Base-by-base conservation (phyloP, 176 grass and related monocot species). In the Musa troglodytarum region DNA sequence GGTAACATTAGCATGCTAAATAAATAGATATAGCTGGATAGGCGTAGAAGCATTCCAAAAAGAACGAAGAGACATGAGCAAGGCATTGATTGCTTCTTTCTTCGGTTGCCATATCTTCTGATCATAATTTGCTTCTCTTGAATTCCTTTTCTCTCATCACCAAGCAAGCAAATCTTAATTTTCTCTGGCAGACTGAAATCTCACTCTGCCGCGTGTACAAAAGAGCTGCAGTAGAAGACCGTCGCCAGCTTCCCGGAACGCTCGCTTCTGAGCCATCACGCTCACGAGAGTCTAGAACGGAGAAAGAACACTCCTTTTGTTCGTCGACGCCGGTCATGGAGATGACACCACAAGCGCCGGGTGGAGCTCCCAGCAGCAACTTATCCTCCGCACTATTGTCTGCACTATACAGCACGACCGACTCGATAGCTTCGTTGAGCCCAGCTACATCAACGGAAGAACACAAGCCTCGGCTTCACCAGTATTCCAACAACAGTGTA, bases 161-260 rank as follows among this genome's bases (percentile, higher is more conserved):
- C 26, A 28, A 28, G 1, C 26, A 28, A 28, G 26, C 26, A 28
- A 28, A 28, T 2, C 26, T 29, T 29, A 29, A 29, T 29, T 29
- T 43, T 43, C 34, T 43, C 4, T 43, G 34, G 2, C 66, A 57
- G 51, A 65, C 77, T 43, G 91, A 95, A 79, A 95, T 95, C 77
- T 95, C 91, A 1, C 88, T 95, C 2, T 95, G 91, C 52, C 88
- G 88, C 24, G 91, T 95, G 54, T 95, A 95, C 23, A 95, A 95
- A 77, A 84, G 91, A 10, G 76, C 91, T 16, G 91, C 88, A 43
- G 34, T 43, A 56, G 89, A 90, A 16, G 91, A 88, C 15, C 34
- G 34, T 19, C 61, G 19, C 23, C 61, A 8, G n/a, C 61, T 19
- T 64, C 61, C 23, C n/a, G 9, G 23, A 22, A 2, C 20, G 24